Base-by-base conservation (phyloP, 192 early-diverging fungal species). In the Mortierella hygrophila region DNA sequence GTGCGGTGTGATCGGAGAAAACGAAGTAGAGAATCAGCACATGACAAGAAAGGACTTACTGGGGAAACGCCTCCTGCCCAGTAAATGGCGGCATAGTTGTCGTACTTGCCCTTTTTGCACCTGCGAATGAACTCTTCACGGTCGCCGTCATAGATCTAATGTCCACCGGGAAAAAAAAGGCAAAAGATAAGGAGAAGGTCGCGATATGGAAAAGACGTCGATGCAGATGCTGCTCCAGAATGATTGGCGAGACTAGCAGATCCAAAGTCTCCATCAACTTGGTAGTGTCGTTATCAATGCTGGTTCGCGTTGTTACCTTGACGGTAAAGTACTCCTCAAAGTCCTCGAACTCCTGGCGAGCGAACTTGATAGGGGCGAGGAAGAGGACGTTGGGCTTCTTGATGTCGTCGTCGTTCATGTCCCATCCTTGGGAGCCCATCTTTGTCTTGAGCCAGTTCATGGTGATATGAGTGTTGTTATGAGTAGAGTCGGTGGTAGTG, bases 361-460 rank as follows among this genome's bases (percentile, higher is more conserved):
- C 83, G 55, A 47, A 72, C 16, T 77, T 20, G 49, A 85, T 37
- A 29, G 78, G 83, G 8, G 18, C 47, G 75, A 85, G 49, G 44
- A 85, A 80, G 47, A 85, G 83, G 23, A 85, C 71, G 60, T 77
- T 80, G 55, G 83, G 83, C 78, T 85, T 85, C 29, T 85, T 85
- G 75, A 85, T 72, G 35, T 85, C 83, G 35, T 80, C 83, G 21
- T 85, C 83, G 23, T 42, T 85, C 13, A 85, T 69, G 32, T 85
- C 83, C 83, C 83, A 85, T 32, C 83, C 83, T 26, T 85, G 83
- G 29, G 83, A 80, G 40, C 83, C 83, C 83, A 85, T 85, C 78
- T 85, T 85, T 73, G 83, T 68, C 75, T 85, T 85, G 83, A 85
- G 78, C 83, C 83, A 85, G 75, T 85, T 85, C 83, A 85, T 85